Conservation (phyloP, 1,284 basidiomycete species). For the Kalmanozyma brasiliensis region DNA sequence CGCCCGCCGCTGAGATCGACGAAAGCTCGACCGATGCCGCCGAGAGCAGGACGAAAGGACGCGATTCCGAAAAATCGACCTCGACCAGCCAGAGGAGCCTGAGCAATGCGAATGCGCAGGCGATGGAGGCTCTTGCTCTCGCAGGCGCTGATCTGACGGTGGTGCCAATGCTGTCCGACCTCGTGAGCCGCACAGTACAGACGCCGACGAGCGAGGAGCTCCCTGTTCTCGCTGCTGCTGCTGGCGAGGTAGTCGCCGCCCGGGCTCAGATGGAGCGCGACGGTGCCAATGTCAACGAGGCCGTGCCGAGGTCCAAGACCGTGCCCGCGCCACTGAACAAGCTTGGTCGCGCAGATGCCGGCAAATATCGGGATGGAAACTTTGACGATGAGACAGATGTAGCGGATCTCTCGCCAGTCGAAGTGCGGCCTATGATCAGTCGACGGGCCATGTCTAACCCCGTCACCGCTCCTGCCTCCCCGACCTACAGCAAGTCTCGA, state of each 20-base stretch:
- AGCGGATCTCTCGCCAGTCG: constrained; percentile 44
- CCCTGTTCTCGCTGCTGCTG: constrained; percentile 11
- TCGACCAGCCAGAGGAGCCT: constrained; percentile 8
- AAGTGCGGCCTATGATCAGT: constrained; percentile 39
- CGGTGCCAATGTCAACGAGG: constrained; percentile 3
- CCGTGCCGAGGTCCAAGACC: constrained; percentile 26
- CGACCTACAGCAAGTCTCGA: constrained; percentile 33
- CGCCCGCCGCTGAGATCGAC: constrained; percentile 64
- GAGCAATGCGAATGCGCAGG: constrained; percentile 9
- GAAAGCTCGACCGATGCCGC: constrained; percentile 47
- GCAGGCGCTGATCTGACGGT: constrained; percentile 35
- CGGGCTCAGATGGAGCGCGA: background rate
- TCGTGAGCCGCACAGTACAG: constrained; percentile 30
- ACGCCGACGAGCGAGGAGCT: constrained; percentile 34
- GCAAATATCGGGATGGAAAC: constrained; percentile 35
- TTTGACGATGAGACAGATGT: constrained; percentile 44
- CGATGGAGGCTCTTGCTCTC: constrained; percentile 33
- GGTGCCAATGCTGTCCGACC: constrained; percentile 35
- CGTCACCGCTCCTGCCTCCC: constrained; percentile 37
- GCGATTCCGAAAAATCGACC: constrained; percentile 16
- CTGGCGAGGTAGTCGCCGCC: background rate
- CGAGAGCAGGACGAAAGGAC: constrained; percentile 19
- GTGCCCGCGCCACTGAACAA: constrained; percentile 25
- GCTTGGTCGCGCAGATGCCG: constrained; percentile 16
- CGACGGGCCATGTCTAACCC: constrained; percentile 33